Base-by-base conservation (phyloP, 1,284 basidiomycete species). In the Cryptococcus floricola region DNA sequence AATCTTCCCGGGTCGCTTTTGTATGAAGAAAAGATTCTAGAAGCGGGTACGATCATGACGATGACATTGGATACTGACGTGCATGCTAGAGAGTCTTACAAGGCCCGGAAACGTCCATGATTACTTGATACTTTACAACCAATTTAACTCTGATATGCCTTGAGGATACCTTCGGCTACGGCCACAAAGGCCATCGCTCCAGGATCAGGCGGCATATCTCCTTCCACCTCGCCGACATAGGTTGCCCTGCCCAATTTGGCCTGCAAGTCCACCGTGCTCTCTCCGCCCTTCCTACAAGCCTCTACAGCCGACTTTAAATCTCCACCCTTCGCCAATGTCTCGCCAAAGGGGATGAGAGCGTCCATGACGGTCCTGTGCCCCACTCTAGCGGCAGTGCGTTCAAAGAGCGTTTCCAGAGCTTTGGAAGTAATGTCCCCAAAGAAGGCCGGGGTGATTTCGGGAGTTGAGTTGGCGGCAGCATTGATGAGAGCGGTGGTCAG, bases 351-450 rank as follows among this genome's bases (percentile, higher is more conserved):
- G 27, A 77, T 74, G n/a, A 80, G 67, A 7, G 78, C 74, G 63
- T 80, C 79, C 69, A 80, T 76, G 48, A 80, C 69, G 31, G 79
- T 80, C 34, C 79, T 64, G 57, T 78, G 78, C 6, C 77, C 77
- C 2, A 69, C 68, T n/a, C 78, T 64, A 6, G 78, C 79, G 27
- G 72, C 68, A 34, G 78, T 79, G 55, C 78, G 77, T 53, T 71
- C 69, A 61, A 77, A 72, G 25, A 78, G 64, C 5, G 66, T 67
- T 28, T 73, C 72, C 38, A 76, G 64, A 16, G 61, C 74, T 28
- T 57, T 53, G n/a, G 65, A 50, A 4, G 64, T 65, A 14, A 66
- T 62, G 14, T 61, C 34, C 18, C 68, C 69, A 16, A 69, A 61
- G 61, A 65, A 69, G 27, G 18, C 44, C 16, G 68, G 59, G 23